A percentile compares a stretch with the other conserved stretches of the same genome.
These are phyloP conservation scores for Saccharomyces hybrid DNA, from an alignment of 1,139 yeast genomes.

Conservation along the genomic window DNA sequence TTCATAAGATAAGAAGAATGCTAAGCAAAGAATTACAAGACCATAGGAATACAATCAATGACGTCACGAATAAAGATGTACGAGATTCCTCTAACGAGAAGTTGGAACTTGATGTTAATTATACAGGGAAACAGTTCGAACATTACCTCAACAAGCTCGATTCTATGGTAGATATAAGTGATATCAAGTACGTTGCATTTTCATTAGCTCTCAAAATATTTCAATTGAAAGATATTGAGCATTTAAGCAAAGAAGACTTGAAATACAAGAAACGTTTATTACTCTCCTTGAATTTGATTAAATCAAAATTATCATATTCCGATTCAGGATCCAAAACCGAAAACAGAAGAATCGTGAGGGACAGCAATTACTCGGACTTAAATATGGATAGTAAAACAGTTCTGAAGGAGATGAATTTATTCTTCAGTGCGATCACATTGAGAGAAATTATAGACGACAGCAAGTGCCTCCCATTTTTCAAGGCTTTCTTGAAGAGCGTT, in stretches of 20 bases:
- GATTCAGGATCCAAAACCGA: conserved; percentile 3
- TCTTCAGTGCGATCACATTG: conserved; percentile 14
- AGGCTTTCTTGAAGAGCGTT: conserved; percentile 10
- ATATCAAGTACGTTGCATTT: conserved; percentile 17
- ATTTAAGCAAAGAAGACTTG: conserved; percentile 16
- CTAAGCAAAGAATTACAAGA: conserved; percentile 34
- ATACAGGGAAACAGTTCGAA: conserved; percentile 24
- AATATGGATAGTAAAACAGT: conserved; percentile 5
- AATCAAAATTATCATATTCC: conserved; percentile 25
- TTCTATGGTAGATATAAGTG: conserved; percentile 9
- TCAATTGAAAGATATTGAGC: conserved; percentile 6
- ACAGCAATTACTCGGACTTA: conserved; percentile 32
- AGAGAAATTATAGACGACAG: conserved; percentile 16
- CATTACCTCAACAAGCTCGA: conserved; percentile 21
- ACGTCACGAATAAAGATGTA: background rate
- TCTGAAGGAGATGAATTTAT: conserved; percentile 13
- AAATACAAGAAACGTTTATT: conserved; percentile 31
- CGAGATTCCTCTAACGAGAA: conserved; percentile 10
- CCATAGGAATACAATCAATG: background rate
- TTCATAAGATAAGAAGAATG: conserved; percentile 62
- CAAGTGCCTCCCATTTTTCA: conserved; percentile 14
- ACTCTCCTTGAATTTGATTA: conserved; percentile 31
- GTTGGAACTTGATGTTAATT: conserved; percentile 22
- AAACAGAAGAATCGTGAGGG: conserved; percentile 22
- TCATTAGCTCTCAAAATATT: conserved; percentile 15